Evolutionary conservation across 1,139 yeast genomes (phyloP).

Genomic region (Blastobotrys aristatus): DNA sequence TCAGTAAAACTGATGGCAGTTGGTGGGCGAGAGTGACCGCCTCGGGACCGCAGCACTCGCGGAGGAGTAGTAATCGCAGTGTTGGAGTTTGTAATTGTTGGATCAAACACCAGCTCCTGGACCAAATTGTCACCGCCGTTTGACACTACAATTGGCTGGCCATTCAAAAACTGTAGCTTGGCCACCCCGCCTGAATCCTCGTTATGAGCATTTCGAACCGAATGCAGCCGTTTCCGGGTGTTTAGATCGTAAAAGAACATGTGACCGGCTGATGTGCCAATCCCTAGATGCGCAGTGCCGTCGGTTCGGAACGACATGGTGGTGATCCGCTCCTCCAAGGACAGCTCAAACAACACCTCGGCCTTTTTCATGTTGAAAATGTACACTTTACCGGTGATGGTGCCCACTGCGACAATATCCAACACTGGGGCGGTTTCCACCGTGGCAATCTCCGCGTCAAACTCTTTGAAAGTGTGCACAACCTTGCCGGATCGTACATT

Average conservation of each 20-base stretch:
- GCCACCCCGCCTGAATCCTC: constrained; percentile 80
- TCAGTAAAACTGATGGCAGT: constrained; percentile 72
- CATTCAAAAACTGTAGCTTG: constrained; percentile 70
- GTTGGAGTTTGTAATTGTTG: constrained; percentile 60
- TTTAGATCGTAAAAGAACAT: constrained; percentile 79
- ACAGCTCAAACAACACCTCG: constrained; percentile 49
- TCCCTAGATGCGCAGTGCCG: constrained; percentile 77
- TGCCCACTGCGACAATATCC: constrained; percentile 77
- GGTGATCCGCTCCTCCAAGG: constrained; percentile 56
- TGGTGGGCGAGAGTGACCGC: constrained; percentile 96
- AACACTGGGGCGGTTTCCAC: constrained; percentile 82
- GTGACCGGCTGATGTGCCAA: constrained; percentile 78
- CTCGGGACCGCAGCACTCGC: constrained; percentile 84
- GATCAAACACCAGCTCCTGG: constrained; percentile 91
- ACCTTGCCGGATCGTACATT: constrained; percentile 78
- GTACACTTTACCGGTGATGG: constrained; percentile 59
- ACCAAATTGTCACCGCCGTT: constrained; percentile 89
- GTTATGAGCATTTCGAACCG: constrained; percentile 63
- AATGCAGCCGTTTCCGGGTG: constrained; percentile 66
- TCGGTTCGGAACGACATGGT: constrained; percentile 89
- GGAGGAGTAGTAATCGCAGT: constrained; percentile 73
- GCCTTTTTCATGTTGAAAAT: constrained; percentile 70
- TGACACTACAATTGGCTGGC: constrained; percentile 89
- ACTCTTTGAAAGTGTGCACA: constrained; percentile 51
- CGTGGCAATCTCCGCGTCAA: constrained; percentile 43